Evolutionary conservation across 306 rosid species (phyloP).

Genomic region (Senna tora): DNA sequence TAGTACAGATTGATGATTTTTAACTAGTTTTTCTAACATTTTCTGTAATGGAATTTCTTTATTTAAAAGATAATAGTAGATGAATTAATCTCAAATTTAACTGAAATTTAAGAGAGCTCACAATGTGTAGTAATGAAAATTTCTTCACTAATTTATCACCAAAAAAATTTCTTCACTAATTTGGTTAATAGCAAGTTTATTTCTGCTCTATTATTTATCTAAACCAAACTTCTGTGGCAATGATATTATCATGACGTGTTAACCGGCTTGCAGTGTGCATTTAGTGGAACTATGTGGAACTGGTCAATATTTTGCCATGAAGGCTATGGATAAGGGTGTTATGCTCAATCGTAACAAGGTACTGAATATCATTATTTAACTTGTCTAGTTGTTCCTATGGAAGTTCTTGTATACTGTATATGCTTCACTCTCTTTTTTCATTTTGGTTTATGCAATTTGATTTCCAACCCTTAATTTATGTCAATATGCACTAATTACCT

Average conservation of each 20-base stretch:
- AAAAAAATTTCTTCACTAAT: not conserved
- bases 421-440: slow-evolving; percentile 8
- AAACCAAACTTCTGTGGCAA: not conserved
- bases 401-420: not conserved
- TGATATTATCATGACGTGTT: slow-evolving; percentile 3
- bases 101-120: slow-evolving; percentile 6
- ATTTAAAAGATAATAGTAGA: not conserved
- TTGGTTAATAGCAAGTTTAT: not conserved
- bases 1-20: not conserved
- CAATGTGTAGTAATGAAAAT: not conserved
- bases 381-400: not conserved
- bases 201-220: not conserved
- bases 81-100: not conserved
- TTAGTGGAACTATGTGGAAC: slow-evolving; percentile 86
- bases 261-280: slow-evolving; percentile 71
- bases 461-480: slow-evolving; percentile 3
- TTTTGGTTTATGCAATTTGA: not conserved
- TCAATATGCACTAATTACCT: not conserved
- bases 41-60: slow-evolving; percentile 3
- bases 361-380: slow-evolving; percentile 17
- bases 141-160: not conserved
- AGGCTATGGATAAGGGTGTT: slow-evolving; percentile 90
- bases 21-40: slow-evolving; percentile 1
- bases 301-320: slow-evolving; percentile 83
- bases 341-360: slow-evolving; percentile 99